These are phyloP conservation scores for Hawksworthiomyces lignivorus DNA, from an alignment of 2,329 filamentous ascomycete species.

Conservation along the genomic window DNA sequence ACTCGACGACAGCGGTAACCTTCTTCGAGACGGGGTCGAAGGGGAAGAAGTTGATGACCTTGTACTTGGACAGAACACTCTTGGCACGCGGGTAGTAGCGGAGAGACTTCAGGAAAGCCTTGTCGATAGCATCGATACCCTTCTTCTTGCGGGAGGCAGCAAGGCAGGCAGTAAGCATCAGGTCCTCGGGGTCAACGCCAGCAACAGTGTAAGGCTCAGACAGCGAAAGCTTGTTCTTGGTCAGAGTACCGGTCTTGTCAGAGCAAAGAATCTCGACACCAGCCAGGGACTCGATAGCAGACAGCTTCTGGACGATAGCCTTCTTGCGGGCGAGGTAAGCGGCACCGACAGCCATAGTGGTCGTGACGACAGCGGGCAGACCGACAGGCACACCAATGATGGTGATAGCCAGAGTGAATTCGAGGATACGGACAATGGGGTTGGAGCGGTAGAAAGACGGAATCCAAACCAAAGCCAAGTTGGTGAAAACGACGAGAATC, in stretches of 20 bases:
- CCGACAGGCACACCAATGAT: constrained; percentile 90
- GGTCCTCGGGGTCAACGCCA: constrained; percentile 76
- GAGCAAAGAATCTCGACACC: constrained; percentile 92
- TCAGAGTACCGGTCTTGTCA: constrained; percentile 88
- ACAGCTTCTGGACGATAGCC: constrained; percentile 88
- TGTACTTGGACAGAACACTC: constrained; percentile 72
- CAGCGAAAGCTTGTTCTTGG: constrained; percentile 88
- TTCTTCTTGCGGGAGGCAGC: constrained; percentile 92
- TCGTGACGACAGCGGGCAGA: constrained; percentile 88
- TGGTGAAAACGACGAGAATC: constrained; percentile 70
- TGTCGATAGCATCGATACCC: constrained; percentile 91
- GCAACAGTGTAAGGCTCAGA: constrained; percentile 76
- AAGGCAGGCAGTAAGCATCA: constrained; percentile 87
- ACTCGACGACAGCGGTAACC: constrained; percentile 76
- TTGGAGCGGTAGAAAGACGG: constrained; percentile 85
- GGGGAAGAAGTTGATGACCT: constrained; percentile 74
- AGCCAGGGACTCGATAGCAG: constrained; percentile 83
- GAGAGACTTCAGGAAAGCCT: constrained; percentile 84
- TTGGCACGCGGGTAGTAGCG: constrained; percentile 78
- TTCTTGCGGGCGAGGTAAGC: constrained; percentile 88
- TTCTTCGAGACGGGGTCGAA: constrained; percentile 95
- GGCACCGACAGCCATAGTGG: constrained; percentile 89
- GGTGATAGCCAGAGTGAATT: constrained; percentile 81
- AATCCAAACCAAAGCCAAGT: constrained; percentile 78
- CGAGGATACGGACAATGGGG: constrained; percentile 67